A percentile compares a stretch with the other conserved stretches of the same genome.
These are phyloP conservation scores for Yamadazyma diospyri DNA, from an alignment of 1,139 yeast species.

Conservation along the genomic window DNA sequence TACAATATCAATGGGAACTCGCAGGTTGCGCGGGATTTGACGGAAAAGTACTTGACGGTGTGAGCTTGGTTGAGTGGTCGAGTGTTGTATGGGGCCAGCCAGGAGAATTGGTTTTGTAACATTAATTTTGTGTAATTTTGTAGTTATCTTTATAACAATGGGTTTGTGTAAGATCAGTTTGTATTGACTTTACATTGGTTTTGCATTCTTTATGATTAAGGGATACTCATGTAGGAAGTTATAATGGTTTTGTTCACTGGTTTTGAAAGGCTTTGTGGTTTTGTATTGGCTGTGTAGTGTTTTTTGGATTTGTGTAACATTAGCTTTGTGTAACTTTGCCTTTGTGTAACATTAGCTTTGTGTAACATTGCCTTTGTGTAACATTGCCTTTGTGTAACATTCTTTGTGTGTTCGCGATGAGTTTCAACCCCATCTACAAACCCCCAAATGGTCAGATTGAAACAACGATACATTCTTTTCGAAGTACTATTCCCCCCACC, in stretches of 20 bases:
- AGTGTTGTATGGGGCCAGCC: too few species aligned
- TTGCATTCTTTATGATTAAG: not conserved
- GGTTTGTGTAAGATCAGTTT: not conserved
- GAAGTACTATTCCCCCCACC: constrained; percentile 67
- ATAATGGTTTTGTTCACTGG: too few species aligned
- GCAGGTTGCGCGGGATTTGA: constrained; percentile 55
- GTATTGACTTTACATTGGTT: not conserved
- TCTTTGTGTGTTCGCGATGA: not conserved
- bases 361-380: too few species aligned
- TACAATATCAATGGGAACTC: constrained; percentile 76
- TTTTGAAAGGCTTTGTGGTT: too few species aligned
- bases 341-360: too few species aligned
- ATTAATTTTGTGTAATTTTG: not conserved
- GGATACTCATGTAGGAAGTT: too few species aligned
- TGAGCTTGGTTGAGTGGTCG: too few species aligned
- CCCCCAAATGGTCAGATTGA: constrained; percentile 72
- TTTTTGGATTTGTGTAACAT: too few species aligned
- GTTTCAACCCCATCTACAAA: not conserved
- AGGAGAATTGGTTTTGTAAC: too few species aligned
- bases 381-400: too few species aligned
- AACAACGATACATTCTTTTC: constrained; percentile 78
- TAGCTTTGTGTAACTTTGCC: too few species aligned
- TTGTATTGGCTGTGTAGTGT: too few species aligned
- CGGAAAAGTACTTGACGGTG: constrained; percentile 57
- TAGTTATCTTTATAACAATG: not conserved